Percentiles rank a stretch among this genome's conserved stretches.
Conservation (phyloP, 2,329 filamentous ascomycete genomes). For the Dendrostoma leiphaemia region DNA sequence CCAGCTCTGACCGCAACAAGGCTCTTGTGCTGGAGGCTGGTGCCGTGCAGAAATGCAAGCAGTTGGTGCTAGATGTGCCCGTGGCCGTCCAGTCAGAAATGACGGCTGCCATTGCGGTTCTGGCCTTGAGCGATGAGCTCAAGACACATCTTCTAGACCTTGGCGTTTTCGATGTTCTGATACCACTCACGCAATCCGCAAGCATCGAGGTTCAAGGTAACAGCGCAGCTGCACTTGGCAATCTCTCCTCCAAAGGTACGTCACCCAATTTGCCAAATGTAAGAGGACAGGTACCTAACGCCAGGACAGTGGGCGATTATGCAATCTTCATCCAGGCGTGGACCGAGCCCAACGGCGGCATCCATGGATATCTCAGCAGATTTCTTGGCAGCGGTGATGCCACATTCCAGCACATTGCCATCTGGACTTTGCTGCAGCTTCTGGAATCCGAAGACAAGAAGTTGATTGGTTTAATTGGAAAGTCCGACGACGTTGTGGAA, state of each 20-base stretch:
- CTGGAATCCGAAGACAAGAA: slow-evolving; percentile 92
- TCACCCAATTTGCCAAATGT: background rate
- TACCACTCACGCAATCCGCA: slow-evolving; percentile 89
- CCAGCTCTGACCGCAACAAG: slow-evolving; percentile 97
- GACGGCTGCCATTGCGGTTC: slow-evolving; percentile 97
- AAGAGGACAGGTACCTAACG: slow-evolving; percentile 16
- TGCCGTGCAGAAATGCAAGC: slow-evolving; percentile 97
- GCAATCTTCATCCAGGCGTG: slow-evolving; percentile 94
- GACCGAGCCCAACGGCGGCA: slow-evolving; percentile 87
- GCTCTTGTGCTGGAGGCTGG: slow-evolving; percentile 95
- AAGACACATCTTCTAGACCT: slow-evolving; percentile 88
- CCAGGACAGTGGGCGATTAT: slow-evolving; percentile 79
- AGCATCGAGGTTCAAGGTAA: slow-evolving; percentile 99
- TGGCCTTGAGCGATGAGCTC: slow-evolving; percentile 92
- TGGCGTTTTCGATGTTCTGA: slow-evolving; percentile 93
- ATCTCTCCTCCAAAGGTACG: slow-evolving; percentile 93
- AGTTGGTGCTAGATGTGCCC: slow-evolving; percentile 88
- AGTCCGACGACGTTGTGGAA: slow-evolving; percentile 85
- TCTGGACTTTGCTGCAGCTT: slow-evolving; percentile 94
- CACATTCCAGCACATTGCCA: slow-evolving; percentile 98
- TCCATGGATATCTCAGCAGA: slow-evolving; percentile 89
- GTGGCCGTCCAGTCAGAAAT: slow-evolving; percentile 97
- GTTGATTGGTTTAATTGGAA: slow-evolving; percentile 83
- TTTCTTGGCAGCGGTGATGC: slow-evolving; percentile 94
- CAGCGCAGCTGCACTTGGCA: slow-evolving; percentile 91